Percentiles rank a stretch among this genome's conserved stretches.
phyloP scores from a whole-genome alignment of 2,329 filamentous ascomycete genomes.

The Fusarium palustre region DNA sequence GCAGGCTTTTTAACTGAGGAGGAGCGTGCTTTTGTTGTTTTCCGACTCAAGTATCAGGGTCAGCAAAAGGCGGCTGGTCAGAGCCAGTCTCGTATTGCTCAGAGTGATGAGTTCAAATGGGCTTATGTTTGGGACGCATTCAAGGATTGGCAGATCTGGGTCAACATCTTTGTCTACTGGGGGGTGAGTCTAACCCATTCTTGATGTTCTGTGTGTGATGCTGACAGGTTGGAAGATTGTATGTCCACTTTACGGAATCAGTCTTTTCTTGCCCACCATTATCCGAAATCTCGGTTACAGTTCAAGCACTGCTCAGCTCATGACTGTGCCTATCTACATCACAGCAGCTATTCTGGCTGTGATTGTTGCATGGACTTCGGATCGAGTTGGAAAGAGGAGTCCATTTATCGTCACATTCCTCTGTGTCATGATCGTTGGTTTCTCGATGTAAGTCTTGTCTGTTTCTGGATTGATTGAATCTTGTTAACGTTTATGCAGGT shows the following conservation, averaged over 20 bases:
- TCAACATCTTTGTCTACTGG: slow-evolving; percentile 71
- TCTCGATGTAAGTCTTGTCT: slow-evolving; percentile 60
- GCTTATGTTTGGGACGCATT: slow-evolving; percentile 78
- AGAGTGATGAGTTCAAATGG: slow-evolving; percentile 81
- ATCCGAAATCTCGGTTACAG: slow-evolving; percentile 70
- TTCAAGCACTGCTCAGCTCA: slow-evolving; percentile 69
- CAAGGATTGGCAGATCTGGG: slow-evolving; percentile 83
- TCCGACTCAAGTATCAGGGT: slow-evolving; percentile 75
- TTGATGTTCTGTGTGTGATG: rapidly evolving
- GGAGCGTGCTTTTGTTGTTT: slow-evolving; percentile 77
- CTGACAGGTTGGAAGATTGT: slow-evolving; percentile 54
- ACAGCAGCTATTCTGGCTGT: slow-evolving; percentile 71
- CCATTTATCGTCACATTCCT: slow-evolving; percentile 68
- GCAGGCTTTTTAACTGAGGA: slow-evolving; percentile 78
- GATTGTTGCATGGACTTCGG: slow-evolving; percentile 65
- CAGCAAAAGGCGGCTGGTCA: slow-evolving; percentile 43
- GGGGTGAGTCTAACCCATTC: slow-evolving; percentile 59
- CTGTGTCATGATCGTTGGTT: slow-evolving; percentile 66
- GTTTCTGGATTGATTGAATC: rapidly evolving
- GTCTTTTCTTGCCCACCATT: slow-evolving; percentile 73
- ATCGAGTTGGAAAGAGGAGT: slow-evolving; percentile 63
- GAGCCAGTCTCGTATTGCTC: slow-evolving; percentile 58
- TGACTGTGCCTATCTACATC: slow-evolving; percentile 71
- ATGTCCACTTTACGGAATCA: slow-evolving; percentile 67
- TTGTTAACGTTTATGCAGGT: slow-evolving; percentile 57